Percentiles rank a stretch among this genome's conserved stretches.
phyloP scores from a whole-genome alignment of 2,329 filamentous ascomycete genomes.

The Pezicula carpinea region DNA sequence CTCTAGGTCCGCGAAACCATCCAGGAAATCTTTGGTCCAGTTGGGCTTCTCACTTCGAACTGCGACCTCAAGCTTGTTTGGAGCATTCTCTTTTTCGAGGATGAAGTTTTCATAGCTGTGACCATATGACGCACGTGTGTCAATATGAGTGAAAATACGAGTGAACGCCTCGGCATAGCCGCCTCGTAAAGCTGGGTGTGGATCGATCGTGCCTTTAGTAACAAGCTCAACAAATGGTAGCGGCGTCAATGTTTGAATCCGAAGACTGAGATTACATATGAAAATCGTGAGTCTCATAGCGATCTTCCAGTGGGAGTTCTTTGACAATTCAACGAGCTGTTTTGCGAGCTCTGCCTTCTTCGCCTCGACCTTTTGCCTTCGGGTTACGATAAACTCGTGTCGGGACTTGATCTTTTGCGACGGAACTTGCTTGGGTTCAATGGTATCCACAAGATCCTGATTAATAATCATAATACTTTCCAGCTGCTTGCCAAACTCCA shows the following conservation, averaged over 20 bases:
- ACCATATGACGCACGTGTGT: constrained; percentile 78
- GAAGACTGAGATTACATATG: constrained; percentile 81
- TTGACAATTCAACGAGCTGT: constrained; percentile 74
- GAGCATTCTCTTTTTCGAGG: constrained; percentile 70
- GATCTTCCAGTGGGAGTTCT: constrained; percentile 91
- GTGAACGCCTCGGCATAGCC: constrained; percentile 78
- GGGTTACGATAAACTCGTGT: constrained; percentile 68
- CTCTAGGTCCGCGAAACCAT: constrained; percentile 68
- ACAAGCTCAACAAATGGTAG: constrained; percentile 79
- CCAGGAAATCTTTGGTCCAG: constrained; percentile 76
- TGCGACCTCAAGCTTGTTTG: constrained; percentile 69
- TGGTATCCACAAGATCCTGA: constrained; percentile 61
- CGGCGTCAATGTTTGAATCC: constrained; percentile 85
- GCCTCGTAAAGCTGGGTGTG: constrained; percentile 78
- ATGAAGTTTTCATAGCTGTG: constrained; percentile 88
- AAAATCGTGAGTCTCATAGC: constrained; percentile 86
- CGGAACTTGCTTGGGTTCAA: constrained; percentile 64
- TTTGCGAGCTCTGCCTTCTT: constrained; percentile 78
- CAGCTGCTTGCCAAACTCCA: constrained; percentile 86
- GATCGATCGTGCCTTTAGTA: constrained; percentile 77
- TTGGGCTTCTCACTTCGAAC: constrained; percentile 70
- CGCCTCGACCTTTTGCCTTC: constrained; percentile 71
- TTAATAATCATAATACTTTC: constrained; percentile 84
- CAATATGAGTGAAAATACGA: constrained; percentile 74
- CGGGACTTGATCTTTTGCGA: constrained; percentile 56